Conservation (phyloP, 208 protist species). For the Trypanosoma mega region DNA sequence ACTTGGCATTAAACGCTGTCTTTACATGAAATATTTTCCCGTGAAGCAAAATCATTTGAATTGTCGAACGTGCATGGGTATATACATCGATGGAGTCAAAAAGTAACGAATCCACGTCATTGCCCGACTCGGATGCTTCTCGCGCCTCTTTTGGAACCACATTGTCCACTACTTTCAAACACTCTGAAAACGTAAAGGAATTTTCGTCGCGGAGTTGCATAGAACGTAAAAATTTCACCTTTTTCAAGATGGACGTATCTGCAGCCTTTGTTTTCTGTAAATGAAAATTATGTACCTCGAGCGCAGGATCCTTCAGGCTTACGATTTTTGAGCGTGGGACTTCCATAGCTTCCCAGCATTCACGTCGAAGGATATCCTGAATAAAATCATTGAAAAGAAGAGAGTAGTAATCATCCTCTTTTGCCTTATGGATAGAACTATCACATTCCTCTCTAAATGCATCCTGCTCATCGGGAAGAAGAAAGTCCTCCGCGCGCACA, state of each 20-base stretch:
- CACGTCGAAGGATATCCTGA: conserved; percentile 53
- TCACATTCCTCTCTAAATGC: conserved; percentile 68
- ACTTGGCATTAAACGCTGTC: conserved; percentile 61
- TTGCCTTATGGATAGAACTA: conserved; percentile 50
- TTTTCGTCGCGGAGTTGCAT: conserved; percentile 37
- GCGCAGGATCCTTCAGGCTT: conserved; percentile 36
- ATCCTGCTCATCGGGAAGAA: conserved; percentile 52
- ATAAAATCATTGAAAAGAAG: conserved; percentile 75
- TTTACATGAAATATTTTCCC: conserved; percentile 52
- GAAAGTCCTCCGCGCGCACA: conserved; percentile 62
- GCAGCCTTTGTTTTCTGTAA: conserved; percentile 37
- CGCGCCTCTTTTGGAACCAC: neutral
- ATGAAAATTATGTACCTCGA: conserved; percentile 86
- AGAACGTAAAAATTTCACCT: conserved; percentile 74
- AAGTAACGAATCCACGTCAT: conserved; percentile 22
- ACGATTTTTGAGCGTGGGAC: conserved; percentile 56
- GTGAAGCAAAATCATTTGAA: conserved; percentile 69
- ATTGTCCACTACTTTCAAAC: conserved; percentile 8
- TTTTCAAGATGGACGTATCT: conserved; percentile 47
- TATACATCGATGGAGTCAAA: conserved; percentile 66
- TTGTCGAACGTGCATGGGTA: conserved; percentile 51
- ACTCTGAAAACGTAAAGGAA: conserved; percentile 23
- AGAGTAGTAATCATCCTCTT: conserved; percentile 67
- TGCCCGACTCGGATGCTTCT: neutral
- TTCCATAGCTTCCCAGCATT: conserved; percentile 88